These are phyloP conservation scores for Fistulifera pelliculosa DNA, from an alignment of 108 stramenopile genomes.

Conservation along the genomic window DNA sequence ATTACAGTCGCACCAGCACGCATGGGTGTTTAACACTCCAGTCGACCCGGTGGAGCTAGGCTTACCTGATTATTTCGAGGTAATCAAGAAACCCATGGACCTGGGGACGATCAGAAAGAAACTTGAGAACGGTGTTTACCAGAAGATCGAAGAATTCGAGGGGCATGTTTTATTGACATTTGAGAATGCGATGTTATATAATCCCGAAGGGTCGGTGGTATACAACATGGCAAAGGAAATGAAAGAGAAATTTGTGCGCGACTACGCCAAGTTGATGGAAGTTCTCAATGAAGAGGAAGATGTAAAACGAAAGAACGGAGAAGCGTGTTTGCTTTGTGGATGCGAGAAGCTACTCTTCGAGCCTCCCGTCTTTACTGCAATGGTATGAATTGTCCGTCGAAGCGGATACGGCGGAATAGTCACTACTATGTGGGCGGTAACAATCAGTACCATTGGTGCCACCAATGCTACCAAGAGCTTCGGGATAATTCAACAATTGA, in stretches of 20 bases:
- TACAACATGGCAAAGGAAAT: conserved; percentile 84
- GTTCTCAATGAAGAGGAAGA: conserved; percentile 82
- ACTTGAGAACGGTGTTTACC: conserved; percentile 87
- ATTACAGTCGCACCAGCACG: conserved; percentile 85
- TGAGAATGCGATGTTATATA: conserved; percentile 97
- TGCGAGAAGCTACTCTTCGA: conserved; percentile 91
- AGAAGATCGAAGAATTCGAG: conserved; percentile 75
- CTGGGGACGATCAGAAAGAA: conserved; percentile 91
- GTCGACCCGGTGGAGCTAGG: conserved; percentile 94
- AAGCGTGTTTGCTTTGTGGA: conserved; percentile 92
- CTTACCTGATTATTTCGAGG: conserved; percentile 93
- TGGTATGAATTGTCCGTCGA: conserved; percentile 85
- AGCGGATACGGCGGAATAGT: conserved; percentile 89
- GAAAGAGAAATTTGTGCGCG: conserved; percentile 66
- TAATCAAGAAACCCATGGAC: conserved; percentile 95
- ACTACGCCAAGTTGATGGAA: conserved; percentile 57
- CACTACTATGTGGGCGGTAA: conserved; percentile 94
- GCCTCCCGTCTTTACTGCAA: conserved; percentile 98
- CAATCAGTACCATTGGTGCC: conserved; percentile 94
- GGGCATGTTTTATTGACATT: conserved; percentile 85
- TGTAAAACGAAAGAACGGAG: conserved; percentile 83
- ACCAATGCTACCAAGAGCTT: conserved; percentile 87
- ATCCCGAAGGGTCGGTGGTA: conserved; percentile 69
- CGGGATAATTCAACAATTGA: conserved; percentile 81
- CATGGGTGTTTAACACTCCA: conserved; percentile 85